Percentiles rank a stretch among this genome's conserved stretches.
Evolutionary conservation across 2,329 filamentous ascomycete genomes (phyloP).

Genomic region (Aspergillus felis): DNA sequence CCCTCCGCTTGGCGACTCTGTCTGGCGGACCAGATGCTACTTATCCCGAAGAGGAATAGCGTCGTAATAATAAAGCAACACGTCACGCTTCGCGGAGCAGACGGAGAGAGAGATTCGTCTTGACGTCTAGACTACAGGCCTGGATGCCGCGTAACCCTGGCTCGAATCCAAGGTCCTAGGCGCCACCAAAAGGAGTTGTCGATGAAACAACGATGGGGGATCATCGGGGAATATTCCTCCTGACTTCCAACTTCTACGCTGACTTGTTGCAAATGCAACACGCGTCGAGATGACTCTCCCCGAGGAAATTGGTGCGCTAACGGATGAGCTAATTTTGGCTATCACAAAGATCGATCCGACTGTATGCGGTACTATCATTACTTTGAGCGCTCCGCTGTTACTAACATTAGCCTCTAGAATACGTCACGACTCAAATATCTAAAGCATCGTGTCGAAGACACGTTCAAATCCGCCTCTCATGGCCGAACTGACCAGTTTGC

Average conservation of each 20-base stretch:
- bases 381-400: constrained; percentile 1
- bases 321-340: constrained; percentile 66
- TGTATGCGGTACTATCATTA: constrained; percentile 35
- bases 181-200: background rate
- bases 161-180: background rate
- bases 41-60: constrained; percentile 26
- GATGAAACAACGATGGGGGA: background rate
- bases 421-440: constrained; percentile 24
- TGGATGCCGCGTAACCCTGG: constrained; percentile 9
- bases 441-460: constrained; percentile 30
- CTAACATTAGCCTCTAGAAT: constrained; percentile 22
- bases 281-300: constrained; percentile 62
- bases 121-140: background rate
- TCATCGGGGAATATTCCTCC: background rate
- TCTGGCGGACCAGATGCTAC: constrained; percentile 10
- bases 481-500: constrained; percentile 73
- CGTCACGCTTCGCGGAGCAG: constrained; percentile 1
- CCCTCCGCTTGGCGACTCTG: background rate
- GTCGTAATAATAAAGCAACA: constrained; percentile 9
- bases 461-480: constrained; percentile 44
- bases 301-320: constrained; percentile 60
- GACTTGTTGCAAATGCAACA: background rate
- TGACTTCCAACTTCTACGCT: background rate
- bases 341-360: constrained; percentile 51
- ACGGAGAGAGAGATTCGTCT: background rate